Percentiles rank a stretch among this genome's conserved stretches.
Conservation (phyloP, 129 eudicot genomes). For the Escallonia rubra region DNA sequence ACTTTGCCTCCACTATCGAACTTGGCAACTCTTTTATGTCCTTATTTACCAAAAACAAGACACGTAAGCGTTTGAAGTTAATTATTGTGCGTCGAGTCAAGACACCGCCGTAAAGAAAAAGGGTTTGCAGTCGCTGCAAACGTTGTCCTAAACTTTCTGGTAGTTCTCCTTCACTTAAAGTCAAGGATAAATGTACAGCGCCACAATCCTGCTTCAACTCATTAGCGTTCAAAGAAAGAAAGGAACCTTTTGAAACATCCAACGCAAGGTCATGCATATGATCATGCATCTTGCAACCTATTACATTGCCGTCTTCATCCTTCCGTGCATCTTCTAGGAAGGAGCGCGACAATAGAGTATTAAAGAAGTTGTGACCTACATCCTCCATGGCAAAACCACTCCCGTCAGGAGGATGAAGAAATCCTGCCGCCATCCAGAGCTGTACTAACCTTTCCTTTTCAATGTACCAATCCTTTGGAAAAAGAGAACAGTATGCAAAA, state of each 20-base stretch:
- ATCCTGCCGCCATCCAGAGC: constrained; percentile 11
- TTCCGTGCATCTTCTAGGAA: neutral
- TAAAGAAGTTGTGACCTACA: neutral
- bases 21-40: neutral
- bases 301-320: neutral
- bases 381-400: neutral
- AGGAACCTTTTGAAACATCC: neutral
- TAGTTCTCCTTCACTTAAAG: no score
- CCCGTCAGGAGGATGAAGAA: neutral
- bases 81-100: neutral
- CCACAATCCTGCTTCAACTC: no score
- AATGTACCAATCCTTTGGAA: neutral
- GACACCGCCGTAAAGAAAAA: no score
- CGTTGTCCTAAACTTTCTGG: no score
- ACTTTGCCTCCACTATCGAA: constrained; percentile 5
- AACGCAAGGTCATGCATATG: neutral
- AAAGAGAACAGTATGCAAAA: no score
- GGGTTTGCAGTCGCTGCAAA: no score
- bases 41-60: neutral
- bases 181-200: no score
- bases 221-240: no score
- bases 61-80: constrained; percentile 4
- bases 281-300: neutral
- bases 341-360: neutral
- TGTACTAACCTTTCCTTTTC: neutral